Conservation (phyloP, 2,329 filamentous ascomycete species). For the Fusarium austroafricanum region DNA sequence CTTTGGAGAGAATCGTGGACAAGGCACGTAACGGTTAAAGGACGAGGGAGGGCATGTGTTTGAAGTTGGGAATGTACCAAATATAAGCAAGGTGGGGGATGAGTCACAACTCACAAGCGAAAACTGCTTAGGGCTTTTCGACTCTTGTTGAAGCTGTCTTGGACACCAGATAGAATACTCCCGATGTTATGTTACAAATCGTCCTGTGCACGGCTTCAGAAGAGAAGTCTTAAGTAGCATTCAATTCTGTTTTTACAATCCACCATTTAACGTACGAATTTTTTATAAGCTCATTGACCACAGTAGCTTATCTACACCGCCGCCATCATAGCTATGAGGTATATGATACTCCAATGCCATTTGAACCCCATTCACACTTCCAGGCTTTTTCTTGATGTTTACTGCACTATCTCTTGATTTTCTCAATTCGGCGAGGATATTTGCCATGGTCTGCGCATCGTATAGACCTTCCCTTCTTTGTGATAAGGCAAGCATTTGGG, state of each 20-base stretch:
- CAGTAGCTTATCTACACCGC: slow-evolving; percentile 18
- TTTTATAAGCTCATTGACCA: slow-evolving; percentile 1
- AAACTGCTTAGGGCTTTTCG: no score
- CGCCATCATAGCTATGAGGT: background rate
- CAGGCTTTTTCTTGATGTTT: background rate
- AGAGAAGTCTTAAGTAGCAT: no score
- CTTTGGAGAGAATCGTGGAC: no score
- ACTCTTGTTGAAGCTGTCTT: no score
- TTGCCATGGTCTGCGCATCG: slow-evolving; percentile 23
- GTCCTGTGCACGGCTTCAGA: no score
- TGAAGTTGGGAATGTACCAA: no score
- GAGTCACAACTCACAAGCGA: no score
- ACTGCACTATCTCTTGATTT: background rate
- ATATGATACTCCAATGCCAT: slow-evolving; percentile 7
- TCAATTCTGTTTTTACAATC: background rate
- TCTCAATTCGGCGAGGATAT: slow-evolving; percentile 2
- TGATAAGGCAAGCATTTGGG: slow-evolving; percentile 13
- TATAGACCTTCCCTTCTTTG: slow-evolving; percentile 34
- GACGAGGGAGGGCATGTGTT: no score
- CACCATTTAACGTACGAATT: background rate
- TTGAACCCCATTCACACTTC: fast-evolving
- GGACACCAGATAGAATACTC: no score
- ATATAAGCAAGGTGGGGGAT: no score
- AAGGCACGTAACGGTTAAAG: no score
- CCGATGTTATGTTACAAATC: no score